Conservation (phyloP, 345 rosid genomes). For the Acer negundo region DNA sequence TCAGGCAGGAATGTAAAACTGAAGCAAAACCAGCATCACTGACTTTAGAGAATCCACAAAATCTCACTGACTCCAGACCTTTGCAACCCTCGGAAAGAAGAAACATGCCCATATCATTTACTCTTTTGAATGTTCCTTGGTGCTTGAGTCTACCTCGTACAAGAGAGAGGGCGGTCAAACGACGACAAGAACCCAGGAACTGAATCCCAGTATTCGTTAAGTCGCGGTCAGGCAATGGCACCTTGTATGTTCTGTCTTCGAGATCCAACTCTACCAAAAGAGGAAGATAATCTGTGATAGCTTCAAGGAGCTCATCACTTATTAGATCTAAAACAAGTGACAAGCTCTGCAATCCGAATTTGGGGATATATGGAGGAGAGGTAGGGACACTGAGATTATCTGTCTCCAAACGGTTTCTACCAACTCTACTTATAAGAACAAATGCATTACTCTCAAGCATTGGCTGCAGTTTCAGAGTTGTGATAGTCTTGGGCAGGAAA, state of each 20-base stretch:
- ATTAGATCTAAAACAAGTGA: constrained; percentile 56
- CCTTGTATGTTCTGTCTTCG: constrained; percentile 61
- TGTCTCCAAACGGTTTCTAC: constrained; percentile 22
- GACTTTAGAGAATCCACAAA: constrained; percentile 63
- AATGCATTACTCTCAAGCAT: constrained; percentile 41
- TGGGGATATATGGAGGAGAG: constrained; percentile 34
- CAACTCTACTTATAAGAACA: constrained; percentile 33
- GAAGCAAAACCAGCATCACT: constrained; percentile 78
- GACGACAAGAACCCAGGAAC: constrained; percentile 40
- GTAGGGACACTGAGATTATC: constrained; percentile 21
- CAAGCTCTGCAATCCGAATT: constrained; percentile 44
- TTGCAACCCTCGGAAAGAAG: constrained; percentile 62
- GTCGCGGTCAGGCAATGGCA: constrained; percentile 38
- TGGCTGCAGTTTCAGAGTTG: constrained; percentile 52
- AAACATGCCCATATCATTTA: constrained; percentile 74
- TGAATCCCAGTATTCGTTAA: constrained; percentile 62
- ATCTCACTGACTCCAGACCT: constrained; percentile 52
- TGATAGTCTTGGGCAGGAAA: constrained; percentile 47
- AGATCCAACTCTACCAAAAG: constrained; percentile 57
- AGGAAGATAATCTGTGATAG: constrained; percentile 46
- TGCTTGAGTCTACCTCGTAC: constrained; percentile 46
- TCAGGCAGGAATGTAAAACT: constrained; percentile 56
- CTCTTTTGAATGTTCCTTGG: constrained; percentile 57
- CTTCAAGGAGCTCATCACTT: constrained; percentile 51
- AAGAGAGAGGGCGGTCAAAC: constrained; percentile 53